Conservation (phyloP, 495 filamentous ascomycete species). For the Penicillium canariense region DNA sequence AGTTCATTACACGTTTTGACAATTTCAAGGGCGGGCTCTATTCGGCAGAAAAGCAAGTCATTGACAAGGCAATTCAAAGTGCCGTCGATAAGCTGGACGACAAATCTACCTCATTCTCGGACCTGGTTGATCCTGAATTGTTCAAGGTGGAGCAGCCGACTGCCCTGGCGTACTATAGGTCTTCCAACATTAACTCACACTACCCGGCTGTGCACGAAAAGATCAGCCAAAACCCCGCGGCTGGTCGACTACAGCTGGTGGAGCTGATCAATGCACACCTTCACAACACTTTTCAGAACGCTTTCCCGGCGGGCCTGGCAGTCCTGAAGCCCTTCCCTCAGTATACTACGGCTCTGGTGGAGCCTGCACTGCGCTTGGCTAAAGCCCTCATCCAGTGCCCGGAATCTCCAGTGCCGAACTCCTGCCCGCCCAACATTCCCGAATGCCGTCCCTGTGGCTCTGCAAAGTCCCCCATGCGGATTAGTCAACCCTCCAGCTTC, state of each 20-base stretch:
- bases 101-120: slow-evolving; percentile 54
- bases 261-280: slow-evolving; percentile 82
- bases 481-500: slow-evolving; percentile 58
- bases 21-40: slow-evolving; percentile 70
- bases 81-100: slow-evolving; percentile 58
- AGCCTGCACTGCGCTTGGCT: slow-evolving; percentile 68
- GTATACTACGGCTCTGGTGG: slow-evolving; percentile 67
- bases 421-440: slow-evolving; percentile 81
- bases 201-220: slow-evolving; percentile 68
- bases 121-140: slow-evolving; percentile 52
- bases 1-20: slow-evolving; percentile 68
- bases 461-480: slow-evolving; percentile 47
- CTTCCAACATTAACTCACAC: slow-evolving; percentile 51
- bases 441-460: slow-evolving; percentile 71
- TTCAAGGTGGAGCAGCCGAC: slow-evolving; percentile 65
- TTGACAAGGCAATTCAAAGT: slow-evolving; percentile 65
- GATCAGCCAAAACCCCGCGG: slow-evolving; percentile 48
- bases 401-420: slow-evolving; percentile 61
- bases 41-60: slow-evolving; percentile 62
- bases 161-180: slow-evolving; percentile 77
- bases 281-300: slow-evolving; percentile 78
- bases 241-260: slow-evolving; percentile 61
- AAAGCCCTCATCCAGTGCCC: slow-evolving; percentile 71
- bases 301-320: slow-evolving; percentile 71
- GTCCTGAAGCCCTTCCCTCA: slow-evolving; percentile 74